Percentiles rank a stretch among this genome's conserved stretches.
These are phyloP conservation scores for Leonotis leonurus DNA, from an alignment of 257 asterid species.

Conservation along the genomic window DNA sequence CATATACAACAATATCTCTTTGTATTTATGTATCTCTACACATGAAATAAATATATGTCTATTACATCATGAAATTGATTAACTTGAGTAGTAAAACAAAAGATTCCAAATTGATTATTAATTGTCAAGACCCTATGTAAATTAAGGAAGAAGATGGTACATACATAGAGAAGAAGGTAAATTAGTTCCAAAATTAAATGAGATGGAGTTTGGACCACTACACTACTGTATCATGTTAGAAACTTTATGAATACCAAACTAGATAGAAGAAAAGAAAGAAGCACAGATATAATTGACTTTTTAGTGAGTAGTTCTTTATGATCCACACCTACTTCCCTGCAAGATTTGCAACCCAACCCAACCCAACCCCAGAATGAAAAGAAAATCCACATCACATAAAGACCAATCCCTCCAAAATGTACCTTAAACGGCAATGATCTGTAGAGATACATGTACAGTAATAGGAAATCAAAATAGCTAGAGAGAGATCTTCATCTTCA, in stretches of 20 bases:
- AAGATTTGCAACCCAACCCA: not conserved
- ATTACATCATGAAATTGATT: no score
- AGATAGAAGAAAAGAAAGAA: not conserved
- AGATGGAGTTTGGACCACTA: constrained; percentile 12
- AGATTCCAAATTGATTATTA: not conserved
- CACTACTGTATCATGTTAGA: not conserved
- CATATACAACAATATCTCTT: no score
- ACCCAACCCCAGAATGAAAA: not conserved
- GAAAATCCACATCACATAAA: not conserved
- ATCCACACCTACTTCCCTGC: constrained; percentile 19
- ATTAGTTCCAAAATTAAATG: constrained; percentile 1
- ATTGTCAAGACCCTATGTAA: not conserved
- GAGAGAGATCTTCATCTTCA: not conserved
- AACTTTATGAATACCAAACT: constrained; percentile 1
- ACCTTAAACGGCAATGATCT: constrained; percentile 15
- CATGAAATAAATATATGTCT: no score
- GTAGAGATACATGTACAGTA: constrained; percentile 9
- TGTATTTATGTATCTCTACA: no score
- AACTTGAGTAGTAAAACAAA: no score
- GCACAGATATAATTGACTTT: constrained; percentile 2
- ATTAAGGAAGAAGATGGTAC: not conserved
- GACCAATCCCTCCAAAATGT: constrained; percentile 8
- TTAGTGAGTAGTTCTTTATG: constrained; percentile 7
- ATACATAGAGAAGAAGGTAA: not conserved
- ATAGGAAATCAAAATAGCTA: not conserved